Conservation (phyloP, 176 grass and related monocot species). For the Ensete ventricosum region DNA sequence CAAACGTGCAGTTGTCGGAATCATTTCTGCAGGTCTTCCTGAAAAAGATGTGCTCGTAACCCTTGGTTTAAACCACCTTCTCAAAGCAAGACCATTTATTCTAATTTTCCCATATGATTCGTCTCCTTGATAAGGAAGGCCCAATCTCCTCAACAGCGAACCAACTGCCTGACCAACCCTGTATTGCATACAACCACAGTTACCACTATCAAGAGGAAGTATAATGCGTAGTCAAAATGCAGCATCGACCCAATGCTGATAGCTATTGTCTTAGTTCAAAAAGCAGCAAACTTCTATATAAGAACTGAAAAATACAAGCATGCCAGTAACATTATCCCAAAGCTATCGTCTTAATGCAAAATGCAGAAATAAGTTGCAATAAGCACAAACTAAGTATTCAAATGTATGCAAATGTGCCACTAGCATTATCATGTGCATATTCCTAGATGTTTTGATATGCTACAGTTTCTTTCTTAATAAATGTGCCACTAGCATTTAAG, state of each 20-base stretch:
- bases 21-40: slow-evolving; percentile 37
- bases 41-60: slow-evolving; percentile 30
- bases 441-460: too few species aligned
- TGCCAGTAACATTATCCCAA: background rate
- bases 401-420: background rate
- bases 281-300: background rate
- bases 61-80: slow-evolving; percentile 89
- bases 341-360: background rate
- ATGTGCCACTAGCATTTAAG: background rate
- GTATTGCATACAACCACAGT: slow-evolving; percentile 25
- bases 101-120: slow-evolving; percentile 76
- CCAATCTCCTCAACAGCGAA: slow-evolving; percentile 78
- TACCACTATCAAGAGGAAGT: background rate
- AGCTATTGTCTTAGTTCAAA: too few species aligned
- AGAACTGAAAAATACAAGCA: too few species aligned
- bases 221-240: too few species aligned
- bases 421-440: too few species aligned
- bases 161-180: slow-evolving; percentile 80
- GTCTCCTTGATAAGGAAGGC: slow-evolving; percentile 74
- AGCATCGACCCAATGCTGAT: too few species aligned
- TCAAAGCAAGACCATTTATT: slow-evolving; percentile 71
- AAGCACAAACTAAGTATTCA: background rate
- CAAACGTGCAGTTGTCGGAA: slow-evolving; percentile 45
- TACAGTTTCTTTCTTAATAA: too few species aligned
- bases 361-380: background rate